Evolutionary conservation across 1,284 basidiomycete species (phyloP).

Genomic region (Puccinia sorghi): DNA sequence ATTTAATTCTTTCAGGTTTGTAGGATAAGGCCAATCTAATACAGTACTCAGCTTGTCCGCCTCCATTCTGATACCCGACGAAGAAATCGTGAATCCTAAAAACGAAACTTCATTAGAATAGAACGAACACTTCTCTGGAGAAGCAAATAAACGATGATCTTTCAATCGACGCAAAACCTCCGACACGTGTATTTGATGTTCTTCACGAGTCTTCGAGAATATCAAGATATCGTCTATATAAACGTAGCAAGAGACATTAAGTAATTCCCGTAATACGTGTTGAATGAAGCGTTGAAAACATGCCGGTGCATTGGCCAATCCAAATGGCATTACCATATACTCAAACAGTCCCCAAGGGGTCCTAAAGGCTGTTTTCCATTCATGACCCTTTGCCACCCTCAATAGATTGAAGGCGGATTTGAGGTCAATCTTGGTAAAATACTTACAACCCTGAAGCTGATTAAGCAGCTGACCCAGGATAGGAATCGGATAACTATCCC

Average conservation of each 20-base stretch:
- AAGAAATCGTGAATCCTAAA: conserved; percentile 20
- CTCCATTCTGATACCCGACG: conserved; percentile 9
- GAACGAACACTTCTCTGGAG: conserved; percentile 33
- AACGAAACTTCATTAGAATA: conserved; percentile 5
- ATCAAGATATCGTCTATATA: conserved; percentile 48
- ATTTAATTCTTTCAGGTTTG: conserved; percentile 4
- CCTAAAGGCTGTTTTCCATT: conserved; percentile 36
- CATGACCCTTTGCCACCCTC: conserved; percentile 12
- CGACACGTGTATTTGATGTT: neutral
- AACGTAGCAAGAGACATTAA: conserved; percentile 30
- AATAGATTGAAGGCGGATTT: conserved; percentile 41
- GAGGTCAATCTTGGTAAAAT: conserved; percentile 32
- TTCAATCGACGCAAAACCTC: conserved; percentile 3
- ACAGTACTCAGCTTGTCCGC: conserved; percentile 16
- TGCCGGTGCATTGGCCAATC: conserved; percentile 25
- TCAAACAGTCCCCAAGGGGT: conserved; percentile 39
- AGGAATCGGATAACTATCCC: conserved; percentile 28
- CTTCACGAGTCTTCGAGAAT: conserved; percentile 20
- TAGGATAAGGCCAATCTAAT: conserved; percentile 20
- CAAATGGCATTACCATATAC: conserved; percentile 40
- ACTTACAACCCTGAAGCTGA: conserved; percentile 13
- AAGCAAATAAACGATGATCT: conserved; percentile 15
- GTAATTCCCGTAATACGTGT: conserved; percentile 20
- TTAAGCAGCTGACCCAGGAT: conserved; percentile 3
- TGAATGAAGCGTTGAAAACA: conserved; percentile 44